A percentile compares a stretch with the other conserved stretches of the same genome.
Conservation (phyloP, 2,329 filamentous ascomycete species). For the Penicillium polonicum region DNA sequence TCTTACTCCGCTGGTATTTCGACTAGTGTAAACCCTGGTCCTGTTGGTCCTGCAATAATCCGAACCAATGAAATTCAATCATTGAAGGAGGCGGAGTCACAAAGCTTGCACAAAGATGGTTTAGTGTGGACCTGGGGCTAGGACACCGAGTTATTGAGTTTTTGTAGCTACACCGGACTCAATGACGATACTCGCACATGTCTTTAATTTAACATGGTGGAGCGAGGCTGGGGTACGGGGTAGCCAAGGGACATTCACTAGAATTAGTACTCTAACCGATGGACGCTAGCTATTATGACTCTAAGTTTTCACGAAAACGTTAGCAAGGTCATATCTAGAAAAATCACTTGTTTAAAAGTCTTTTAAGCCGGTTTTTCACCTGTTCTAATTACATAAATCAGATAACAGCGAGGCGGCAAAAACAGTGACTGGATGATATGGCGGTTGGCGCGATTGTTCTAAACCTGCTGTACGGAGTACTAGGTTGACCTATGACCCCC, state of each 20-base stretch:
- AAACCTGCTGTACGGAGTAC: too few relatives aligned
- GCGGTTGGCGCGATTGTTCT: too few relatives aligned
- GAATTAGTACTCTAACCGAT: background rate
- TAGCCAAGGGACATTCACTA: background rate
- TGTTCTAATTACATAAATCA: background rate
- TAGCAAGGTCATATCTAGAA: background rate
- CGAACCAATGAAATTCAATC: background rate
- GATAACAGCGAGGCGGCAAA: background rate
- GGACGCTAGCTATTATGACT: background rate
- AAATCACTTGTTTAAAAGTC: background rate
- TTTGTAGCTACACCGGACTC: background rate
- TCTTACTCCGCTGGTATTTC: background rate
- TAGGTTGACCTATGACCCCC: too few relatives aligned
- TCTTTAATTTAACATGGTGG: slow-evolving; percentile 2
- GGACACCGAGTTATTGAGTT: background rate
- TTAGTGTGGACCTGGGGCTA: background rate
- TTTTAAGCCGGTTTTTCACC: background rate
- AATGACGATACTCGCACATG: background rate
- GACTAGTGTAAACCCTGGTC: background rate
- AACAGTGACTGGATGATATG: too few relatives aligned
- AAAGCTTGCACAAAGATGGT: background rate
- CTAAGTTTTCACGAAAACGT: background rate
- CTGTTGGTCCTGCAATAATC: background rate
- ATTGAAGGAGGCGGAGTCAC: background rate
- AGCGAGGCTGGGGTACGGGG: background rate